Percentiles rank a stretch among this genome's conserved stretches.
phyloP scores from a whole-genome alignment of 1,284 basidiomycete genomes.

The Meripilus lineatus region DNA sequence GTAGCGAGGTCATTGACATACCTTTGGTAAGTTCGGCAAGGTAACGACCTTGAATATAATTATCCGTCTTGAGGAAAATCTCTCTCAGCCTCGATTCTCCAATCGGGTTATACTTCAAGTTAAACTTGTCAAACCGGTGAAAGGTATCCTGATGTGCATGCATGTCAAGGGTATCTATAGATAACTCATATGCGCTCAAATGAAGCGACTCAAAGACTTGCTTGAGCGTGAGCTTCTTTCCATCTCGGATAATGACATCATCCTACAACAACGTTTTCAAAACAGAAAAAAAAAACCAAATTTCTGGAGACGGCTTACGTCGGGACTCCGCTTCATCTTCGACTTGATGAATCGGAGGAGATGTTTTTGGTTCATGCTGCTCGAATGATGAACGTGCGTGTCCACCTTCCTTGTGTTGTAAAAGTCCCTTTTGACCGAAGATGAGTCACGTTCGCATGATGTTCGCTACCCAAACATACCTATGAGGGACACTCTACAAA shows the following conservation, averaged over 20 bases:
- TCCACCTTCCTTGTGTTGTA: conserved; percentile 99
- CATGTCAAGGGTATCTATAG: conserved; percentile 99
- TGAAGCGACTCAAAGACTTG: conserved; percentile 96
- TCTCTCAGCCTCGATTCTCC: conserved; percentile 94
- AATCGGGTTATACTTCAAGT: conserved; percentile 90
- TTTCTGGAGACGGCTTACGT: conserved; percentile 41
- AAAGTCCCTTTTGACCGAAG: conserved; percentile 71
- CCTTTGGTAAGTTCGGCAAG: conserved; percentile 93
- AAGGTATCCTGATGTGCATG: conserved; percentile 97
- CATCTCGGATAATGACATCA: conserved; percentile 94
- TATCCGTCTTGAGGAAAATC: conserved; percentile 99
- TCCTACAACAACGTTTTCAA: conserved; percentile 51
- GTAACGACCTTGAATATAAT: conserved; percentile 88
- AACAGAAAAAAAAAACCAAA: neutral
- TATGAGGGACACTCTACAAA: conserved; percentile 63
- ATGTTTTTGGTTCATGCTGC: conserved; percentile 99
- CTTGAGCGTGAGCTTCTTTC: conserved; percentile 81
- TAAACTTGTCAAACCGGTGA: conserved; percentile 97
- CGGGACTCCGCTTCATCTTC: conserved; percentile 84
- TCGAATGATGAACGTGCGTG: conserved; percentile 98
- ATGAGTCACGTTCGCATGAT: neutral
- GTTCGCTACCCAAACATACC: conserved; percentile 34
- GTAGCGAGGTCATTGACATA: conserved; percentile 23
- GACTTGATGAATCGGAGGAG: conserved; percentile 98
- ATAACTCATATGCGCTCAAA: conserved; percentile 95